These are phyloP conservation scores for Rhizophlyctis rosea DNA, from an alignment of 192 early-diverging fungal species.

Conservation along the genomic window DNA sequence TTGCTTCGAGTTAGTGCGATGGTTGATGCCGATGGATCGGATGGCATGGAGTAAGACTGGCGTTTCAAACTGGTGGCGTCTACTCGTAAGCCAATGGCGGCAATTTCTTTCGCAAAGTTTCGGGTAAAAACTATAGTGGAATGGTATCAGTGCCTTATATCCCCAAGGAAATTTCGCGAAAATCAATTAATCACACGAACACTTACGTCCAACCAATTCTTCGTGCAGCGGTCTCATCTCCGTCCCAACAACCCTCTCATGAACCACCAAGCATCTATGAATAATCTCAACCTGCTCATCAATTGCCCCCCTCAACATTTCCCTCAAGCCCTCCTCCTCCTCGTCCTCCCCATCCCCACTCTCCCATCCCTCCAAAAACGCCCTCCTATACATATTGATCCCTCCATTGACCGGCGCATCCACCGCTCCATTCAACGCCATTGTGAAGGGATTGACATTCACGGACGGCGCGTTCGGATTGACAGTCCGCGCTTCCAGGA, in stretches of 20 bases:
- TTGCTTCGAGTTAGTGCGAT: no score
- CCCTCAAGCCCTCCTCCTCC: constrained; percentile 29
- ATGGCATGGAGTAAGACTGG: no score
- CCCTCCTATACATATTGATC: constrained; percentile 68
- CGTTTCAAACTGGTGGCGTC: no score
- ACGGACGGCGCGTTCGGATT: constrained; percentile 1
- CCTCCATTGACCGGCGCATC: constrained; percentile 85
- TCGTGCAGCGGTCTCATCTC: constrained; percentile 74
- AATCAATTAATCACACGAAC: no score
- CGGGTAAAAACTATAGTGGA: no score
- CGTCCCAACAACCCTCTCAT: constrained; percentile 55
- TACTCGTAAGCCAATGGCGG: no score
- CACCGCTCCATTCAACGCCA: constrained; percentile 77
- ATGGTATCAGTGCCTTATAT: no score
- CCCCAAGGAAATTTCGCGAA: no score
- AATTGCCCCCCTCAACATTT: constrained; percentile 53
- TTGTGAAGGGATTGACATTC: constrained; percentile 73
- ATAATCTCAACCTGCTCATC: constrained; percentile 63
- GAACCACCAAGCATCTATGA: constrained; percentile 56
- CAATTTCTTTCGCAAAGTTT: no score
- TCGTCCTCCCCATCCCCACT: constrained; percentile 38
- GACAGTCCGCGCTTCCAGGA: constrained; percentile 4
- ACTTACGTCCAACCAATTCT: constrained; percentile 34
- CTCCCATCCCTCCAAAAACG: constrained; percentile 52
- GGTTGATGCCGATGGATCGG: no score